These are phyloP conservation scores for Exutisphaerella laricina DNA, from an alignment of 2,329 filamentous ascomycete genomes.

Conservation along the genomic window DNA sequence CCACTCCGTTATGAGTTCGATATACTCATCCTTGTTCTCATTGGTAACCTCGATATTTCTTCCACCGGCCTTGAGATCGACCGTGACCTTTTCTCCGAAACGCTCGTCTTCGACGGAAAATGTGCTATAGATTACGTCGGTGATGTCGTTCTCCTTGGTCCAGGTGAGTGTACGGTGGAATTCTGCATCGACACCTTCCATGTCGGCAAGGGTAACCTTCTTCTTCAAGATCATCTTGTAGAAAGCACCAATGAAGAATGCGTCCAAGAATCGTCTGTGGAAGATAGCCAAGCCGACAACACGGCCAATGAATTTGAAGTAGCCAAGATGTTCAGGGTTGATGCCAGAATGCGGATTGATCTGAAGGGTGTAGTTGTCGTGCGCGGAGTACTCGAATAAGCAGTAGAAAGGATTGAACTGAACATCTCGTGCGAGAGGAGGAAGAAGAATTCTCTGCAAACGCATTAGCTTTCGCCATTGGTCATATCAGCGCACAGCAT, in stretches of 20 bases:
- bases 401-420: conserved; percentile 99
- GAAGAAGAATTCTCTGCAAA: conserved; percentile 90
- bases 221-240: conserved; percentile 99
- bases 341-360: conserved; percentile 99
- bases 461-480: conserved; percentile 25
- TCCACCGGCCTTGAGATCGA: conserved; percentile 87
- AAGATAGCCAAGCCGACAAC: conserved; percentile 97
- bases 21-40: conserved; percentile 98
- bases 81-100: conserved; percentile 88
- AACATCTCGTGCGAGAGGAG: conserved; percentile 99
- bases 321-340: conserved; percentile 98
- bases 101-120: conserved; percentile 97
- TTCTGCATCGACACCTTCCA: conserved; percentile 98
- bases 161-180: conserved; percentile 95
- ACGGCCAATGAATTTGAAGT: conserved; percentile 99
- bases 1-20: conserved; percentile 99
- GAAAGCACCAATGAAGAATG: conserved; percentile 97
- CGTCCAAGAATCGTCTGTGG: conserved; percentile 93
- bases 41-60: conserved; percentile 94
- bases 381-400: conserved; percentile 97
- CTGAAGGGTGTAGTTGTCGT: conserved; percentile 99
- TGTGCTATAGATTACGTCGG: conserved; percentile 87
- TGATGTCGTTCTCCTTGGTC: conserved; percentile 98
- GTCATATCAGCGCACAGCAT: conserved; percentile 25
- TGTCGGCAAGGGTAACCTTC: conserved; percentile 83